Evolutionary conservation across 2,329 filamentous ascomycete species (phyloP), one percentile per base, ranked within the genome.

Genomic region (Fusarium sp.): DNA sequence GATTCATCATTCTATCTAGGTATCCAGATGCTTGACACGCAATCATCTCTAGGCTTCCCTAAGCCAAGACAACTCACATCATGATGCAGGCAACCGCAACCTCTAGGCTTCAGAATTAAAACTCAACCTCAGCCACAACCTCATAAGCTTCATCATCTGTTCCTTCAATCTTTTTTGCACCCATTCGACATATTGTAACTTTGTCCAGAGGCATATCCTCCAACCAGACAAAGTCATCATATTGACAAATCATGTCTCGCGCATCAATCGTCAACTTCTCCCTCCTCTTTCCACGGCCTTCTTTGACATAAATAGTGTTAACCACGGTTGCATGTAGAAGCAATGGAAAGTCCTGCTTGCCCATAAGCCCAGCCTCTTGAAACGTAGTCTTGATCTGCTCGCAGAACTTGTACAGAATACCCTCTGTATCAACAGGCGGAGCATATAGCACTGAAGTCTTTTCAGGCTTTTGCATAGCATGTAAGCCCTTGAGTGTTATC

Each of bases 101-200:
- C 23, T 26, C 47, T n/a, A 70, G 56, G 64, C 61, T 63, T 46
- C 71, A 53, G 31, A 18, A 38, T 76, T 70, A 82, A 42, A 85
- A 74, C 18, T 57, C 75, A 35, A 86, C 79, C 74, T 86, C 84
- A 7, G 81, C 85, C 69, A 81, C 86, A 11, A 86, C 84, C 66
- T 86, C 84, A 63, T 89, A 89, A 15, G 77, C 84, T 67, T 82
- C 83, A 55, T 87, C 85, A 12, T 84, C 86, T 4, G 85, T 80
- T 10, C 86, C 81, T 28, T 88, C 78, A 20, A 81, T 81, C 72
- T 87, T 89, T 83, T 90, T 92, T 12, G 93, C 93, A 0, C 94
- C 93, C 94, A 98, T 97, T 76, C 88, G 89, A 77, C 93, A 98
- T 37, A 98, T 90, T 48, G 91, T 89, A 39, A 98, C 80, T 61